Base-by-base conservation (phyloP, 2,329 filamentous ascomycete genomes). In the Dothistroma pini region DNA sequence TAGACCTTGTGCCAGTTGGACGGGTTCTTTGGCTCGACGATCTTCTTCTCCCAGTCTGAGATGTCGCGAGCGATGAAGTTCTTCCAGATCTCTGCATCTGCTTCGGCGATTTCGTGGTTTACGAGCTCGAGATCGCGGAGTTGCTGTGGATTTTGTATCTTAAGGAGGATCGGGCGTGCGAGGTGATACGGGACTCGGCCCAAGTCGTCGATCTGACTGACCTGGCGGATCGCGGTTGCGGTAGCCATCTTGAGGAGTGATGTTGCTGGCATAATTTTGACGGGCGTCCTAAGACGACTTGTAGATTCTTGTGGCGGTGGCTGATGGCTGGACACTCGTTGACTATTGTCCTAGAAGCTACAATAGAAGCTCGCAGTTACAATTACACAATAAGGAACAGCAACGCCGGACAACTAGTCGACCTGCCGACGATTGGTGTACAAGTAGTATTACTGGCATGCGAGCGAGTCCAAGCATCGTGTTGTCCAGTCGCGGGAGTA, bases 1-100 rank as follows among this genome's bases (percentile, higher is more conserved):
- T 96, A 97, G 14, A 96, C 81, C 58, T 88, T 86, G 72, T 88
- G 86, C 92, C 92, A 97, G 62, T 86, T 86, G 38, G 80, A 79
- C 0, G 88, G 85, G 64, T 90, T 83, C 58, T 82, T 81, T 0
- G 90, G 89, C 25, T 85, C 79, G 67, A 87, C 84, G 29, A 85
- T 83, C 71, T 89, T 86, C 51, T 79, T 77, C 48, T 86, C 38
- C 47, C 80, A 88, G 59, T 84, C 78, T 1, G 86, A 86, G 63
- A 96, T 90, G 69, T 96, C 87, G 53, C 86, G 85, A 56, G 85
- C 83, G 74, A 97, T 95, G 70, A 97, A 84, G 31, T 84, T 83
- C 48, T 86, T 77, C 93, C 93, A 97, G 63, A 93, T 79, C 68
- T 92, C 89, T 21, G 79, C 82, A 44, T 87, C 87, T 59, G 89